These are phyloP conservation scores for Sporothrix humicola DNA, from an alignment of 2,329 filamentous ascomycete species.

Conservation along the genomic window DNA sequence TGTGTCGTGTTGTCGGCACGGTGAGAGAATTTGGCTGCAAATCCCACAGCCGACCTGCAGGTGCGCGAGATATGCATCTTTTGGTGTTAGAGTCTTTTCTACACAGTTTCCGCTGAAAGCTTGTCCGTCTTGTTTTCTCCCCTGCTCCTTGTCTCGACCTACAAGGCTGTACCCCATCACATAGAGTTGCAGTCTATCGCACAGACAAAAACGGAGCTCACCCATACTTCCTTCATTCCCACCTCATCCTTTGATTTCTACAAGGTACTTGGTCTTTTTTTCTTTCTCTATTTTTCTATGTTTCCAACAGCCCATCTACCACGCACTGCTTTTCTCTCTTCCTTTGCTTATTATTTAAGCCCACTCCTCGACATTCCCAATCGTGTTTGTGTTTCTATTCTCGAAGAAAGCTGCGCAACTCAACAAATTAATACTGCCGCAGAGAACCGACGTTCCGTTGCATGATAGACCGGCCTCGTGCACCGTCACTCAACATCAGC, in stretches of 20 bases:
- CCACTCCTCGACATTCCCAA: not conserved
- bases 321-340: not conserved
- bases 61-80: not conserved
- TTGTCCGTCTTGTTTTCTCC: not conserved
- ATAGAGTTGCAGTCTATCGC: slow-evolving; percentile 12
- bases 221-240: slow-evolving; percentile 7
- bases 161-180: slow-evolving; percentile 21
- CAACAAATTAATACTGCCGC: not conserved
- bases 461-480: not conserved
- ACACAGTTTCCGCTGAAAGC: not conserved
- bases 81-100: not conserved
- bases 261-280: not conserved
- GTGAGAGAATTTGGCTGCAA: not conserved
- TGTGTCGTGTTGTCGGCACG: slow-evolving; percentile 14
- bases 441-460: slow-evolving; percentile 3
- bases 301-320: not conserved
- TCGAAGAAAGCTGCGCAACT: too few species aligned
- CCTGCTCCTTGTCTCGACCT: slow-evolving; percentile 5
- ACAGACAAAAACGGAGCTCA: not conserved
- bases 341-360: not conserved
- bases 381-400: not conserved
- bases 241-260: not conserved
- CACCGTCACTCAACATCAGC: slow-evolving; percentile 1
- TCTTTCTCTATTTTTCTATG: not conserved
- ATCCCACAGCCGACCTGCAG: not conserved